Base-by-base conservation (phyloP, 257 asterid species). In the Avicennia marina region DNA sequence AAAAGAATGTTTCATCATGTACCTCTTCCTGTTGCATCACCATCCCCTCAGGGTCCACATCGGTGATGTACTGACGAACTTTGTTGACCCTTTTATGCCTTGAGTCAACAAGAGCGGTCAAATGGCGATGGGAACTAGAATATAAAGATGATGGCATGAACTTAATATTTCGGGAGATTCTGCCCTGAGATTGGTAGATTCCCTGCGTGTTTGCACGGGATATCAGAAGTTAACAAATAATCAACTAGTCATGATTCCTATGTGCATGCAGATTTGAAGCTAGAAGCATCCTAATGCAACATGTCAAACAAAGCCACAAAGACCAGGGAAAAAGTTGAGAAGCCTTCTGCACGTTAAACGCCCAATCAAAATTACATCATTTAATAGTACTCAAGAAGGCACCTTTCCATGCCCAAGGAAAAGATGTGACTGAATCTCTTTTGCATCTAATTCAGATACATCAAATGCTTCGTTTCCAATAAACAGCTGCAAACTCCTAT, bases 331-430 rank as follows among this genome's bases (percentile, higher is more conserved):
- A 40, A 11, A 7, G 8, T 20, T 13, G 1, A 40, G 46, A 59
- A 50, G 53, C 20, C 53, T 51, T 15, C 38, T 51, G 25, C 9
- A 58, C 16, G 17, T 17, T 42, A 58, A 29, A 57, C 27, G 7
- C 11, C 43, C 56, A 18, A n/a, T n/a, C 25, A 1, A n/a, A n/a
- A n/a, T n/a, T 29, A 10, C n/a, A 24, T 1, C 18, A 41, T 26
- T 22, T 22, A 34, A 25, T 16, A 39, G 16, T 31, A 26, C 8
- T 55, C 31, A 15, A 22, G 24, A 44, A 64, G 11, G 69, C 59
- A 83, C 87, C 91, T 77, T 80, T 51, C 66, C 76, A 68, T 83
- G 91, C 65, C 70, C 61, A 32, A 71, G 77, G 63, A 83, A 83
- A 52, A 83, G 77, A 60, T 83, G 83, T 24, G 85, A 70, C 56